phyloP scores from a whole-genome alignment of 2,329 filamentous ascomycete genomes.

The Chrysosporium keratinophilum region DNA sequence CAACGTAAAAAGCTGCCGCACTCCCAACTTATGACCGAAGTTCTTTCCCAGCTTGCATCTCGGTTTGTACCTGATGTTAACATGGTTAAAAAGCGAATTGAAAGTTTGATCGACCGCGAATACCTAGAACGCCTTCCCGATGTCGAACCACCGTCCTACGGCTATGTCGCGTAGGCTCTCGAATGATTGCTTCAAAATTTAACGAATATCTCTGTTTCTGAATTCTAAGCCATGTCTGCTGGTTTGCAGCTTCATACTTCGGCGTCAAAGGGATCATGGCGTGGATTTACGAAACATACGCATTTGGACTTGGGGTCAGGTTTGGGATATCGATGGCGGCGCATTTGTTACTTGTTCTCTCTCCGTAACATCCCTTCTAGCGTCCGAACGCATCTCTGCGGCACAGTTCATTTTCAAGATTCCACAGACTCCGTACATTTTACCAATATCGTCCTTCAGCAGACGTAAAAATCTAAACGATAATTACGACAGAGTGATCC shows the following conservation, averaged over 20 bases:
- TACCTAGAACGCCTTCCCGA: constrained; percentile 40
- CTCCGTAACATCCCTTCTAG: neutral
- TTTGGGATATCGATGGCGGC: neutral
- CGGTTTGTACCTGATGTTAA: constrained; percentile 43
- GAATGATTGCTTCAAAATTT: neutral
- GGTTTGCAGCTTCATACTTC: neutral
- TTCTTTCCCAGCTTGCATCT: constrained; percentile 39
- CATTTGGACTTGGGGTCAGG: neutral
- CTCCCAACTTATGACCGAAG: constrained; percentile 42
- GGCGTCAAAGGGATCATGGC: neutral
- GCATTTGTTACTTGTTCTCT: neutral
- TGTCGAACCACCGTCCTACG: constrained; percentile 36
- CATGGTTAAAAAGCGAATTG: constrained; percentile 45
- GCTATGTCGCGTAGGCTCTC: constrained; percentile 32
- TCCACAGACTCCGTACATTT: too few species aligned
- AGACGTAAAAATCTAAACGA: too few species aligned
- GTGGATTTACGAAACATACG: neutral
- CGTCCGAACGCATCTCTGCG: neutral
- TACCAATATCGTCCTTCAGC: too few species aligned
- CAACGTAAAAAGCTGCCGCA: constrained; percentile 42
- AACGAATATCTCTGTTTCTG: neutral
- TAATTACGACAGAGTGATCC: too few species aligned
- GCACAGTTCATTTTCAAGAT: too few species aligned
- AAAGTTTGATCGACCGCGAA: constrained; percentile 45
- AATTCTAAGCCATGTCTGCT: neutral